Base-by-base conservation (phyloP, 129 eudicot genomes). In the Escallonia herrerae region DNA sequence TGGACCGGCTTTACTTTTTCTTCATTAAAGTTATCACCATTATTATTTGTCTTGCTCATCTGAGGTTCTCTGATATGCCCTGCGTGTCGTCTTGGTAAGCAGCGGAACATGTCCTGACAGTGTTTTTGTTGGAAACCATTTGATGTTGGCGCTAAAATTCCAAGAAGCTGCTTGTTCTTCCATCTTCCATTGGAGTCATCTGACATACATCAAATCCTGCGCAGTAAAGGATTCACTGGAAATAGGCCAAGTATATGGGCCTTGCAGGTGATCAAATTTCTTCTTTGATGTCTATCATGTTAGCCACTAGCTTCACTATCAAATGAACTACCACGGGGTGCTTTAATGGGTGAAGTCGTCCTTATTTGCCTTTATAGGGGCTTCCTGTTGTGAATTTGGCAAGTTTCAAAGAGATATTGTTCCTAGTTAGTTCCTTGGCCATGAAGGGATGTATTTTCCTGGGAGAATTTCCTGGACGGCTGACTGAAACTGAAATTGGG, bases 141-240 rank as follows among this genome's bases (percentile, higher is more conserved):
- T 89, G 99, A 82, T 69, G 83, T 82, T 9, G 95, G 90, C 60
- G 97, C 99, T 63, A 81, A 81, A 74, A 69, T 89, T 74, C 80
- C 86, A 62, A 89, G 84, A 77, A 72, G 85, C 75, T 86, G 99
- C 81, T 72, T 89, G 66, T 83, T 82, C 72, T 37, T 70, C 72
- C 97, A 89, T 67, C 68, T 94, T 51, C 82, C 99, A 51, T 74
- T 64, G 65, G 97, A 94, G 73, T 80, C 90, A 45, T 80, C 82
- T 73, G 73, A 86, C 70, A 76, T 89, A 58, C 81, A 86, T 70
- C 87, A 84, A 67, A 58, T 12, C 54, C 44, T 94, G 69, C 67
- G 82, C 43, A 78, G 72, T 56, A 86, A 84, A 78, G 97, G 97
- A 74, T 89, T 79, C 67, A 80, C 70, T 12, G 97, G 99, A 63